These are phyloP conservation scores for Blakeslea trispora DNA, from an alignment of 371 early-diverging fungal genomes.

Conservation along the genomic window DNA sequence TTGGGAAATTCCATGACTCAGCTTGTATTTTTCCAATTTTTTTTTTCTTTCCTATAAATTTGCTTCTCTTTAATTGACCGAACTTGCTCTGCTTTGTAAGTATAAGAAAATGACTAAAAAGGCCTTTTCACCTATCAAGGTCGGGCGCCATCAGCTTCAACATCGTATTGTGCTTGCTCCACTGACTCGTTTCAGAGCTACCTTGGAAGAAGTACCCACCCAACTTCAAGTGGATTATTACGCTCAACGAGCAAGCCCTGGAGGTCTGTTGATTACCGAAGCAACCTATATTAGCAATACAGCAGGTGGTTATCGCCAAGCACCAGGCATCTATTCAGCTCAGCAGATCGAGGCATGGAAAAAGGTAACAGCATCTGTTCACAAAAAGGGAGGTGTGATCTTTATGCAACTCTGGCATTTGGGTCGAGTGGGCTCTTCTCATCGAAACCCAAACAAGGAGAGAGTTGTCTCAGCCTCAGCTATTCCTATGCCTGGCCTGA, in stretches of 20 bases:
- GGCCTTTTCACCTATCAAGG: not conserved
- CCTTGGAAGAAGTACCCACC: constrained; percentile 32
- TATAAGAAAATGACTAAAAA: not conserved
- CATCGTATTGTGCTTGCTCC: constrained; percentile 61
- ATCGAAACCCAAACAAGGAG: constrained; percentile 4
- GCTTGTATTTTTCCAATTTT: too few species aligned
- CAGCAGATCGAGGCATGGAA: constrained; percentile 58
- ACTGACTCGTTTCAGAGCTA: constrained; percentile 45
- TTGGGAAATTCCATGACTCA: too few species aligned
- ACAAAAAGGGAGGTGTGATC: constrained; percentile 51
- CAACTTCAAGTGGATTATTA: constrained; percentile 51
- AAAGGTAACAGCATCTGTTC: constrained; percentile 51
- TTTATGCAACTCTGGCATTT: constrained; percentile 56
- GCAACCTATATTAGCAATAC: constrained; percentile 41
- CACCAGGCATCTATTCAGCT: constrained; percentile 42
- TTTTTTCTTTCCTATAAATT: too few species aligned
- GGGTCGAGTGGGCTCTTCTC: constrained; percentile 14
- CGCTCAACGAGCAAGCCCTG: constrained; percentile 52
- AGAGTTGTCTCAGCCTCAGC: constrained; percentile 4
- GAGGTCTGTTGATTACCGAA: constrained; percentile 58
- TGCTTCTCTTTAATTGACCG: too few species aligned
- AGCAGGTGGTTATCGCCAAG: constrained; percentile 34
- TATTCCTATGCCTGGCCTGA: not conserved
- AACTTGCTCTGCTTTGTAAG: too few species aligned
- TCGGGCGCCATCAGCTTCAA: not conserved